Conservation (phyloP, 495 filamentous ascomycete species). For the Trypethelium eluteriae region DNA sequence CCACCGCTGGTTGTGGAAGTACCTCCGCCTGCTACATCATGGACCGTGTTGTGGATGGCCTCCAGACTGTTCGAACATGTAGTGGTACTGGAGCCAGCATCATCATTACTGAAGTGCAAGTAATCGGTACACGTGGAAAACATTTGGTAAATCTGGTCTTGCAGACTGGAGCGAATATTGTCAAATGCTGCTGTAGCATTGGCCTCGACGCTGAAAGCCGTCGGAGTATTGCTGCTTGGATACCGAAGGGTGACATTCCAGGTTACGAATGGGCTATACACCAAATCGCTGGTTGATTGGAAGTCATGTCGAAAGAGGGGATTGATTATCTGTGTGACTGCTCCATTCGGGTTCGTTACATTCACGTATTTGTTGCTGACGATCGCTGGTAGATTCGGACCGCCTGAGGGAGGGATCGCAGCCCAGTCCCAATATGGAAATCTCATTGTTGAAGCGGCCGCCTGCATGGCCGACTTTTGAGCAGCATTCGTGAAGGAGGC, state of each 20-base stretch:
- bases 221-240: slow-evolving; percentile 20
- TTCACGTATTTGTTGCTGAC: slow-evolving; percentile 16
- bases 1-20: slow-evolving; percentile 16
- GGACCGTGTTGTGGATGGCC: slow-evolving; percentile 29
- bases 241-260: slow-evolving; percentile 27
- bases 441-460: slow-evolving; percentile 20
- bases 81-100: slow-evolving; percentile 20
- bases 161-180: slow-evolving; percentile 22
- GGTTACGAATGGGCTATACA: slow-evolving; percentile 20
- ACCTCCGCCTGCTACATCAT: slow-evolving; percentile 23
- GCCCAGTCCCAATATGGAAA: slow-evolving; percentile 30
- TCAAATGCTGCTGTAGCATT: slow-evolving; percentile 20
- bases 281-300: slow-evolving; percentile 17
- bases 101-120: slow-evolving; percentile 24
- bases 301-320: slow-evolving; percentile 26
- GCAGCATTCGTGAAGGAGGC: slow-evolving; percentile 14
- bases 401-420: slow-evolving; percentile 14
- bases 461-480: slow-evolving; percentile 16
- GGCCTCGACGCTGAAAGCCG: slow-evolving; percentile 17
- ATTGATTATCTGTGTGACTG: slow-evolving; percentile 20
- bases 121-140: slow-evolving; percentile 24
- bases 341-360: slow-evolving; percentile 21
- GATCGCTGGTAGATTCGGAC: slow-evolving; percentile 16
- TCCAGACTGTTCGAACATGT: slow-evolving; percentile 28
- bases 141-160: slow-evolving; percentile 27